Evolutionary conservation across 768 basidiomycete species (phyloP), one percentile per base, ranked within the genome.

Genomic region (Myochromella boudieri): DNA sequence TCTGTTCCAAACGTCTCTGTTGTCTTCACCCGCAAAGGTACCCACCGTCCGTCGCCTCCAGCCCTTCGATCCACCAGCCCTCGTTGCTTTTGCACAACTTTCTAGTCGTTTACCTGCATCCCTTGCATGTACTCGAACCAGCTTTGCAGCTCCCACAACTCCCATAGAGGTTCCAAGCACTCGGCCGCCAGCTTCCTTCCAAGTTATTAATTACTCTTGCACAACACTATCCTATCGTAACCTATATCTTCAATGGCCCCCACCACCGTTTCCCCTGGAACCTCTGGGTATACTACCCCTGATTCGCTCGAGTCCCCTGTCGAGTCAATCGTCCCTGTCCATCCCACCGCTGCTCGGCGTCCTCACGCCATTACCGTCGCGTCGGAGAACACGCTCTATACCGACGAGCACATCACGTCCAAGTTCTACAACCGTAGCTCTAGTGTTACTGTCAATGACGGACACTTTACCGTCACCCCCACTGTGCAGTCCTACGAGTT

Each of bases 71-170:
- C 43, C 12, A n/a, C 18, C 8, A n/a, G 14, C 24, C 17, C 15
- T 44, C 42, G 18, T 29, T 32, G 15, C 33, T 34, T 28, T 34
- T 17, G 15, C 43, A 51, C 38, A 50, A 52, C 51, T 51, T 51
- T 33, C 43, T 49, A 46, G 29, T 63, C 63, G 68, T n/a, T 67
- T 57, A 60, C 65, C 67, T 74, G 66, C 72, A 70, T 61, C 61
- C 63, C 58, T 75, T 91, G 87, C 81, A 94, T 94, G 92, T 95
- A 85, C 89, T 91, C 88, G 55, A 94, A 95, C 88, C 85, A 86
- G 68, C 87, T 94, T 58, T 84, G 86, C 70, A 88, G 86, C 69
- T 74, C 82, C 57, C 92, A 95, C 75, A 95, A 95, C 74, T 77
- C 80, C 60, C 80, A 88, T 75, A 79, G 91, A 83, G 93, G 93